Base-by-base conservation (phyloP, 768 basidiomycete genomes). In the Melanogaster broomeanus region DNA sequence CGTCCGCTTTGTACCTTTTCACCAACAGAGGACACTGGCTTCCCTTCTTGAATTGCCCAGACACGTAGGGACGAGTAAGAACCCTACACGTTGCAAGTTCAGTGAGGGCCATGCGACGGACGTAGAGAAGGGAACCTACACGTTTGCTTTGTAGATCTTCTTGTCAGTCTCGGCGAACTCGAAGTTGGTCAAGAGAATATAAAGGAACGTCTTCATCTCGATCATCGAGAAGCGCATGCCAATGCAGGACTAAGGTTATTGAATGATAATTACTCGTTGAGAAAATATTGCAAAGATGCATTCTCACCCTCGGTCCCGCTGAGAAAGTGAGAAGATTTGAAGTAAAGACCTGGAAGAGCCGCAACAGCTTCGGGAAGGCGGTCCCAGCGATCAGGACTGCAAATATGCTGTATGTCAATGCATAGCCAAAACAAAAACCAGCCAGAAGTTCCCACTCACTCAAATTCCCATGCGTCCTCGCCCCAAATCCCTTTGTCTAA, bases 191-290 rank as follows among this genome's bases (percentile, higher is more conserved):
- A 93, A 57, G 19, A 93, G 74, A 44, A 84, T 77, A 59, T 82
- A 90, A 9, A 90, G 61, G 63, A 93, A 85, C 1, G 80, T 77
- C 71, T 93, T 93, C 57, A 90, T 84, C 72, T 93, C 90, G 48
- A 92, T 88, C 64, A 91, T 71, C 6, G 90, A 88, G 66, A 93
- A 90, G 21, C 85, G 82, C 72, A 88, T 76, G 3, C 90, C 90
- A 43, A 91, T 87, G 62, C 91, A 93, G 2, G 88, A 87, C 90
- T 93, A 45, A 52, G 50, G 34, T 27, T 24, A 18, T 27, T 33
- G 48, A 55, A 42, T 39, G 4, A 52, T 39, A 49, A 25, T n/a
- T 27, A 35, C 38, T 46, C 18, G 22, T 13, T 45, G n/a, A 21
- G 12, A 7, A 8, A 19, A n/a, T n/a, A n/a, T n/a, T n/a, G 10